Evolutionary conservation across 1,139 yeast genomes (phyloP), one percentile per base, ranked within the genome.

Genomic region (Magnusiomyces ingens): DNA sequence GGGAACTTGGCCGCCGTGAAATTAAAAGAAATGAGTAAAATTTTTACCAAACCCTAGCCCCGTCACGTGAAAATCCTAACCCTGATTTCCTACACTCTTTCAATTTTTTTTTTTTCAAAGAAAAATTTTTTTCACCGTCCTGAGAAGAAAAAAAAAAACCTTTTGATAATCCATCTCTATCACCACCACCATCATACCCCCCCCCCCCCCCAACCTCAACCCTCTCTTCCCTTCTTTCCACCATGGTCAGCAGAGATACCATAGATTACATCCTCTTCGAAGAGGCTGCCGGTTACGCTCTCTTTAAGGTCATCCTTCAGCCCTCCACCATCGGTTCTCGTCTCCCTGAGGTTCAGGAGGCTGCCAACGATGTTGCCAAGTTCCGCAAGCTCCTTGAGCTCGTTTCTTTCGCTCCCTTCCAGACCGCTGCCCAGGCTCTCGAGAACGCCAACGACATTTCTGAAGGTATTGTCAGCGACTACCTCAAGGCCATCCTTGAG

Each of bases 261-360:
- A 40, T 90, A 73, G 96, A 93, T 74, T 93, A 83, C 75, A 83
- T 93, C 73, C 85, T 93, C 69, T 93, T 86, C 72, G 99, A 93
- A 79, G 98, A 93, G 78, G 96, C 99, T 58, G 90, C 99, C 54
- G 99, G 99, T 62, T 93, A 93, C 73, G 98, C 96, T 63, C 80
- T 93, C 67, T 93, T 91, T 82, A 88, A 93, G 74, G 98, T 93
- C 58, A 81, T 84, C 65, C 78, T 89, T 63, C 96, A 90, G 75
- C 96, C 93, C 67, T 99, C 94, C 75, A 93, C 88, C 69, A 82
- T 93, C 62, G 95, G 97, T 52, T 80, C 95, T 49, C 83, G 94
- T 71, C 78, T 87, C 74, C 84, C 85, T 71, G 99, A 94, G 74
- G 99, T 94, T 45, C 98, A 93, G 76, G 85, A 84, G 65, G 94